phyloP scores from a whole-genome alignment of 1,284 basidiomycete genomes.

The Earliella scabrosa region DNA sequence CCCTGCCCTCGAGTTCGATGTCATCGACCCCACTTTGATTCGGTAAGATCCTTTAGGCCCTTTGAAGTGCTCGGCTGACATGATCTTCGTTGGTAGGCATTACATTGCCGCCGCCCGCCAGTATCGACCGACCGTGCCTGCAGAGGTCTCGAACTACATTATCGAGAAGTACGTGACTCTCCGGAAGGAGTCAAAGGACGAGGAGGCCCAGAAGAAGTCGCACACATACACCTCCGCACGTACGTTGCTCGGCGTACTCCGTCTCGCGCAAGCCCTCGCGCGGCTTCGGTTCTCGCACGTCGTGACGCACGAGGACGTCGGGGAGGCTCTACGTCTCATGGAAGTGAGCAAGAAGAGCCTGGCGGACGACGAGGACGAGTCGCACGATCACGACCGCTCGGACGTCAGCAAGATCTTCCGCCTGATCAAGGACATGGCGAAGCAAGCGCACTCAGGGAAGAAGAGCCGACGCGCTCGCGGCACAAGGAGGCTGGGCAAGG shows the following conservation, averaged over 20 bases:
- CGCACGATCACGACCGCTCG: slow-evolving; percentile 73
- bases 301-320: slow-evolving; percentile 89
- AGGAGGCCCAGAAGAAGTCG: slow-evolving; percentile 87
- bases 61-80: background rate
- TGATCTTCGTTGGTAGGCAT: slow-evolving; percentile 68
- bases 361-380: slow-evolving; percentile 75
- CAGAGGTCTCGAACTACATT: slow-evolving; percentile 89
- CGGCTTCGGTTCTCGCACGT: slow-evolving; percentile 83
- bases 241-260: slow-evolving; percentile 93
- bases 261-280: slow-evolving; percentile 93
- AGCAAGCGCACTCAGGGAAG: slow-evolving; percentile 40
- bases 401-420: slow-evolving; percentile 85
- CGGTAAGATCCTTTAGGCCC: slow-evolving; percentile 52
- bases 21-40: slow-evolving; percentile 88
- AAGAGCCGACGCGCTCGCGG: slow-evolving; percentile 45
- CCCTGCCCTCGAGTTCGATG: slow-evolving; percentile 84
- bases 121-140: slow-evolving; percentile 87
- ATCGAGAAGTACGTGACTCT: slow-evolving; percentile 96
- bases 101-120: slow-evolving; percentile 96
- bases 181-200: slow-evolving; percentile 91
- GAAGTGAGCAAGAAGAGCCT: slow-evolving; percentile 94
- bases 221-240: slow-evolving; percentile 97
- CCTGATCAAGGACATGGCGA: slow-evolving; percentile 87
- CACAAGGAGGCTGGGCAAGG: slow-evolving; percentile 57
- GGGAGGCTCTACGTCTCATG: slow-evolving; percentile 97